phyloP scores from a whole-genome alignment of 164 flowering plant species.

The Platanus orientalis region DNA sequence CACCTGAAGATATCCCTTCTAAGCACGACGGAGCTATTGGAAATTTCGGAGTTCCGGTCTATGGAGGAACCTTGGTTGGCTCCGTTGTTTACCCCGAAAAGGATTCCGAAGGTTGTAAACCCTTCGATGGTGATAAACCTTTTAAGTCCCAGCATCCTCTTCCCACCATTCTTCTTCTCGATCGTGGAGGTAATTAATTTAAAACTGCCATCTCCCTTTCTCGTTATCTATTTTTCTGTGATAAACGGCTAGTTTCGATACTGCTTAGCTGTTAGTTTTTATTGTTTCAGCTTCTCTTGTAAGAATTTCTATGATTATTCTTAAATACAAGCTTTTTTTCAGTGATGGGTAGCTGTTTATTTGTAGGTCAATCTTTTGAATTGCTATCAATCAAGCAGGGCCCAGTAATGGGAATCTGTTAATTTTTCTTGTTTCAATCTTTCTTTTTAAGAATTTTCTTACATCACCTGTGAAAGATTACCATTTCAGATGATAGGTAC shows the following conservation, averaged over 20 bases:
- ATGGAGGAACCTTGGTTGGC: conserved; percentile 70
- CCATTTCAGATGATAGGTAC: no score
- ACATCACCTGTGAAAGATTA: no score
- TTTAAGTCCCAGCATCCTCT: conserved; percentile 41
- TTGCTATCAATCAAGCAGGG: no score
- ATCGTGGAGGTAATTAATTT: conserved; percentile 76
- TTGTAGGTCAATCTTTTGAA: no score
- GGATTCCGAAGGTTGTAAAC: conserved; percentile 37
- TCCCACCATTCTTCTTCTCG: conserved; percentile 67
- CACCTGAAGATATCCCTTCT: conserved; percentile 34
- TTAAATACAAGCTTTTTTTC: background rate
- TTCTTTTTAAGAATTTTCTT: no score
- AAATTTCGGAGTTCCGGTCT: conserved; percentile 79
- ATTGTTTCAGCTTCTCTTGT: background rate
- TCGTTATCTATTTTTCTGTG: background rate
- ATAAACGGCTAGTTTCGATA: background rate
- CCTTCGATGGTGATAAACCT: conserved; percentile 41
- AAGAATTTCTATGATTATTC: background rate
- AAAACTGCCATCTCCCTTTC: no score
- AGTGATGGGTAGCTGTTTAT: no score
- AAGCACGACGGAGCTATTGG: conserved; percentile 74
- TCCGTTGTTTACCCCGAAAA: conserved; percentile 54
- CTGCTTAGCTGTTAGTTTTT: background rate
- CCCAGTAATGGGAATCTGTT: no score
- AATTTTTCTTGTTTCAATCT: no score